These are phyloP conservation scores for Dioszegia aurantiaca DNA, from an alignment of 768 basidiomycete genomes.

Conservation along the genomic window DNA sequence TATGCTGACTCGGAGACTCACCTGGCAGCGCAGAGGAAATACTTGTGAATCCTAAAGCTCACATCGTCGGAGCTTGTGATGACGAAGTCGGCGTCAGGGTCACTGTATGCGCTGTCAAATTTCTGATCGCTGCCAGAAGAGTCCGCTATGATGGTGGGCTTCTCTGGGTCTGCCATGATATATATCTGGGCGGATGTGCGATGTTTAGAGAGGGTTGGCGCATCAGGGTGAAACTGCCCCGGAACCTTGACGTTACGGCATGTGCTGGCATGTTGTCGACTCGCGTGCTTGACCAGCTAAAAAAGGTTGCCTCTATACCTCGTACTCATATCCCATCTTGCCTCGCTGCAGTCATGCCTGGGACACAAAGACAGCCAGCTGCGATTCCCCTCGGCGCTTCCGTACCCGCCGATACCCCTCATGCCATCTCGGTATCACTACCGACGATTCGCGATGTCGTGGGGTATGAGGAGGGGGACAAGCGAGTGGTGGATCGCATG, in stretches of 20 bases:
- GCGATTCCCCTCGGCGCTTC: constrained; percentile 44
- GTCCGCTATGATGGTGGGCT: no score
- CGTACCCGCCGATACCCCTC: constrained; percentile 57
- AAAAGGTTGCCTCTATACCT: neutral
- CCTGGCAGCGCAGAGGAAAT: constrained; percentile 21
- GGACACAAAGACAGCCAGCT: constrained; percentile 21
- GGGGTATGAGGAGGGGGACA: constrained; percentile 84
- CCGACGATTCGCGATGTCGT: constrained; percentile 90
- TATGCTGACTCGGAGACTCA: neutral
- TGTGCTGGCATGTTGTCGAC: neutral
- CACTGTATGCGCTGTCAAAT: constrained; percentile 1
- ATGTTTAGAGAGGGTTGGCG: no score
- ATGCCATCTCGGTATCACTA: constrained; percentile 91
- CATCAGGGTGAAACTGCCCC: no score
- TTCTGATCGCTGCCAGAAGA: no score
- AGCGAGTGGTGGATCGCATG: constrained; percentile 74
- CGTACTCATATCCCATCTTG: neutral
- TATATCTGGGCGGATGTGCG: no score
- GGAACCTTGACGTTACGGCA: neutral
- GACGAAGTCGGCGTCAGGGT: neutral
- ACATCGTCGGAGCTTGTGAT: constrained; percentile 1
- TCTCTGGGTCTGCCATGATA: no score
- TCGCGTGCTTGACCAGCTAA: neutral
- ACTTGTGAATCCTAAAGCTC: constrained; percentile 18
- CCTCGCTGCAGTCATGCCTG: constrained; percentile 20